These are phyloP conservation scores for Bromus sterilis DNA, from an alignment of 176 grass and related monocot species.

Conservation along the genomic window DNA sequence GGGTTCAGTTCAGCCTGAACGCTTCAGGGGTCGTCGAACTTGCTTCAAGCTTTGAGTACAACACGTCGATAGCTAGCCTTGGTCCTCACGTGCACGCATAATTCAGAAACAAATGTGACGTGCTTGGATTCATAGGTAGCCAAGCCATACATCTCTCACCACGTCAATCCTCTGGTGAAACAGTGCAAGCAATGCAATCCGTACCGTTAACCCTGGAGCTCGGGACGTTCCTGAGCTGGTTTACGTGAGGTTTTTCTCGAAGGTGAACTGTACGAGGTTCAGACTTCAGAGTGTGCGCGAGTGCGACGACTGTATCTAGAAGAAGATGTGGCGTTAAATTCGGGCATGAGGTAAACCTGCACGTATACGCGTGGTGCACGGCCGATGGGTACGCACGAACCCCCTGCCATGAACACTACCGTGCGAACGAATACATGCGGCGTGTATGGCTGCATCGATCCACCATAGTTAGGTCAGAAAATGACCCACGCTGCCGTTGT, in stretches of 20 bases:
- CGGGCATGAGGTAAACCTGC: neutral
- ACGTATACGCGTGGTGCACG: constrained; percentile 1
- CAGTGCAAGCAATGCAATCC: neutral
- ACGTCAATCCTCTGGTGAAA: neutral
- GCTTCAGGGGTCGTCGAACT: neutral
- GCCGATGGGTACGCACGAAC: neutral
- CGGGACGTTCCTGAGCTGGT: neutral
- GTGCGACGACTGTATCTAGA: neutral
- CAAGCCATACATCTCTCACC: neutral
- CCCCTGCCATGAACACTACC: neutral
- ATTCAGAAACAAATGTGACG: neutral
- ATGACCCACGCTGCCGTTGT: neutral
- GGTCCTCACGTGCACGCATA: neutral
- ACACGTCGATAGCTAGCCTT: neutral
- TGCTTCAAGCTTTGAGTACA: neutral
- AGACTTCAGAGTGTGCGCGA: too few relatives aligned
- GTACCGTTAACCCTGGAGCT: neutral
- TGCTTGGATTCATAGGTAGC: neutral
- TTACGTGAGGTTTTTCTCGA: too few relatives aligned
- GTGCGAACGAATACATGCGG: neutral
- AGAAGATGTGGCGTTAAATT: neutral
- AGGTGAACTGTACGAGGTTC: neutral
- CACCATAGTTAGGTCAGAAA: neutral
- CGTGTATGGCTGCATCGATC: neutral
- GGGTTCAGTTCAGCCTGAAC: neutral